Evolutionary conservation across 2,329 filamentous ascomycete genomes (phyloP), one percentile per base, ranked within the genome.

Genomic region (Monilinia laxa): DNA sequence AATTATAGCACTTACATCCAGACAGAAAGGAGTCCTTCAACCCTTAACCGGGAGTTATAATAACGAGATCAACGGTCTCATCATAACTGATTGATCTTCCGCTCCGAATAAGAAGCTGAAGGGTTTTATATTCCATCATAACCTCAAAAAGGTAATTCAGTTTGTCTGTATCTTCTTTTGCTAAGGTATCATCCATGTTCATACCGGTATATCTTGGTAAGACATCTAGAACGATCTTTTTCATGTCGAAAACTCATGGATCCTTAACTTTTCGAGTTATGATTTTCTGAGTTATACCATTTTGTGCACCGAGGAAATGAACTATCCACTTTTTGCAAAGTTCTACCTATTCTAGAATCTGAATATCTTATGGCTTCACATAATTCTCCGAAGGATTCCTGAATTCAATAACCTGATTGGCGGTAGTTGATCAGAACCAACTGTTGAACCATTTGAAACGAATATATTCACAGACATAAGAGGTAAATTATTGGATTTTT

Each of bases 201-300:
- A 35, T 35, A 35, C 25, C 9, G 6, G 45, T 47, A 7, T 18
- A n/a, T n/a, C 40, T 49, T 59, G 42, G 28, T 49, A 59, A 59
- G 57, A 59, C 57, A 59, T 59, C 57, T 49, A 49, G 57, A 59
- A 35, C 57, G 57, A 59, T 49, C 57, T 47, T 31, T 59, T 59
- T 49, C n/a, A 6, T 47, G 42, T 47, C 42, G 42, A 47, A 47
- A 47, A 4, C 14, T 25, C n/a, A 59, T 59, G 28, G 45, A 42
- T 18, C 25, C 25, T 47, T 57, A 18, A 18, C 54, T 18, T n/a
- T 40, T 18, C 18, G 18, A 49, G 40, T 59, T 47, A 59, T 49
- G 25, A 59, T 35, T 59, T 49, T 40, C 56, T 47, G 42, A 12
- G 56, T 59, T n/a, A 49, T 25, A 47, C 56, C 18, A 59, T 47